These are phyloP conservation scores for Didymella lethalis DNA, from an alignment of 2,329 filamentous ascomycete species.

Conservation along the genomic window DNA sequence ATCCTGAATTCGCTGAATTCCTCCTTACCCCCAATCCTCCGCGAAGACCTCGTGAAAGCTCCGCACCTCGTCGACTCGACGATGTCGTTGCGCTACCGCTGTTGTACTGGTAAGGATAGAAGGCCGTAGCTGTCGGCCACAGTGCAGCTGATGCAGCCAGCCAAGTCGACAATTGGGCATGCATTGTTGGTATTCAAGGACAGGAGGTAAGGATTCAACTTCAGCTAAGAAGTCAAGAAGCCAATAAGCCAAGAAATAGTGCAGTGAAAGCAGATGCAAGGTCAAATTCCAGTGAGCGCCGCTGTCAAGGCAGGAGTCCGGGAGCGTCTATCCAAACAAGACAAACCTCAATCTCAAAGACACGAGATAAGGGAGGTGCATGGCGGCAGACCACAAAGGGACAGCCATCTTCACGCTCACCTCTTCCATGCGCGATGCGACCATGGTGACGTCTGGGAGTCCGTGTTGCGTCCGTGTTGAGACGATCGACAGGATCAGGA, in stretches of 20 bases:
- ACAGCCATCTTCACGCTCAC: conserved; percentile 6
- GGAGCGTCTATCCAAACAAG: conserved; percentile 4
- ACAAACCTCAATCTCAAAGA: conserved; percentile 1
- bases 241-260: conserved; percentile 13
- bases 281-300: conserved; percentile 7
- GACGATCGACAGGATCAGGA: conserved; percentile 18
- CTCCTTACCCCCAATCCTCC: too few species aligned
- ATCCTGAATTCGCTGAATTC: neutral
- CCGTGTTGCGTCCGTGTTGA: conserved; percentile 18
- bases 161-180: conserved; percentile 33
- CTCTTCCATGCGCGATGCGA: conserved; percentile 12
- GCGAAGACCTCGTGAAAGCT: neutral
- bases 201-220: neutral
- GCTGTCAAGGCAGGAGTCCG: conserved; percentile 7
- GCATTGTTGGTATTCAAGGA: conserved; percentile 32
- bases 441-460: conserved; percentile 13
- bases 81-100: conserved; percentile 17
- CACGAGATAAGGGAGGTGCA: conserved; percentile 2
- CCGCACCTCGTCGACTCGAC: conserved; percentile 20
- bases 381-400: neutral
- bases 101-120: conserved; percentile 46
- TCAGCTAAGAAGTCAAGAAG: conserved; percentile 18
- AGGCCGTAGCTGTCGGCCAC: conserved; percentile 40
- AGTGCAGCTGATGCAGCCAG: conserved; percentile 36
- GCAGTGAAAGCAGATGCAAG: conserved; percentile 3